Conservation (phyloP, 1,139 yeast genomes). For the Geotrichum fermentans region DNA sequence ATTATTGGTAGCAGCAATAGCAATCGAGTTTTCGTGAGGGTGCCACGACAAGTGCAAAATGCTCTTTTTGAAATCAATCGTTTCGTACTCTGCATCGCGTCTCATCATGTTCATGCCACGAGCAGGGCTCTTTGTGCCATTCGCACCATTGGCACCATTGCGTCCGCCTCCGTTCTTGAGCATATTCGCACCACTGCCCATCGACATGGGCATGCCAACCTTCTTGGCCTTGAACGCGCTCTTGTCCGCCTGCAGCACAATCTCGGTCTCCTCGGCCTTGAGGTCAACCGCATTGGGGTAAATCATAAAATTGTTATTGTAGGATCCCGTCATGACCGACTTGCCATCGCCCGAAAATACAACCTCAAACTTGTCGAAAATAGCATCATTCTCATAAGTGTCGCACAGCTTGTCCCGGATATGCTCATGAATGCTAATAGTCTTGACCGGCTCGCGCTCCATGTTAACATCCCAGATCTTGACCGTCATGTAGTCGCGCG, state of each 20-base stretch:
- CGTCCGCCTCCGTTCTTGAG: constrained; percentile 22
- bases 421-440: constrained; percentile 93
- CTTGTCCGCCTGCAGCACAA: constrained; percentile 94
- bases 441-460: constrained; percentile 92
- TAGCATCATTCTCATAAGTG: constrained; percentile 96
- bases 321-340: constrained; percentile 94
- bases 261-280: constrained; percentile 59
- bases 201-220: constrained; percentile 40
- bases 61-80: constrained; percentile 89
- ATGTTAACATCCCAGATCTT: constrained; percentile 95
- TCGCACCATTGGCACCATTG: constrained; percentile 18
- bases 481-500: constrained; percentile 95
- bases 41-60: constrained; percentile 98
- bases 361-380: constrained; percentile 96
- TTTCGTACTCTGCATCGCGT: constrained; percentile 61
- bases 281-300: constrained; percentile 69
- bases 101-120: constrained; percentile 35
- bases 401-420: constrained; percentile 90
- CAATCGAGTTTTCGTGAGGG: constrained; percentile 92
- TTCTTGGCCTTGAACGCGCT: constrained; percentile 88
- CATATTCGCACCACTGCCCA: constrained; percentile 23
- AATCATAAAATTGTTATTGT: constrained; percentile 94
- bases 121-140: constrained; percentile 26
- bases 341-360: constrained; percentile 91
- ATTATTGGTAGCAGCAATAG: constrained; percentile 97